Percentiles rank a stretch among this genome's conserved stretches.
Conservation (phyloP, 2,329 filamentous ascomycete genomes). For the Phoma herbarum region DNA sequence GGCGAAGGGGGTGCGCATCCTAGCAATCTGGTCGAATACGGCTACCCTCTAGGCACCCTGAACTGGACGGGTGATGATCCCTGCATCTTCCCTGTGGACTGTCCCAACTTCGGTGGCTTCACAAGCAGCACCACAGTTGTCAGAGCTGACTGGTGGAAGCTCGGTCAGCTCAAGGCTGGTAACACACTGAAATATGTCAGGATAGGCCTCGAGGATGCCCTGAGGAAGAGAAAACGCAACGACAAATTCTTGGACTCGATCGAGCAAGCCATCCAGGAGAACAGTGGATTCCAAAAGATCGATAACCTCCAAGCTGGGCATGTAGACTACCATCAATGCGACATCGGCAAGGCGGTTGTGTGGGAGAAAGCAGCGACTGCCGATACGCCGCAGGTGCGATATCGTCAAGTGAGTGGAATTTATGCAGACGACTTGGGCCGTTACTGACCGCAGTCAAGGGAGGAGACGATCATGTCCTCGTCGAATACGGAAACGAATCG, state of each 20-base stretch:
- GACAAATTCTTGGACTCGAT: constrained; percentile 58
- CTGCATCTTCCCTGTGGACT: constrained; percentile 67
- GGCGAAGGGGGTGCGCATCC: constrained; percentile 72
- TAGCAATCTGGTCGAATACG: constrained; percentile 62
- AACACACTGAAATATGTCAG: constrained; percentile 62
- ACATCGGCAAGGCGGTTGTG: constrained; percentile 41
- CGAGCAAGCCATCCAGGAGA: constrained; percentile 49
- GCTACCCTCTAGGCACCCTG: constrained; percentile 65
- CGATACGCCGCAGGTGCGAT: constrained; percentile 37
- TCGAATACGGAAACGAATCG: constrained; percentile 66
- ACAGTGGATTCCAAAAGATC: constrained; percentile 28
- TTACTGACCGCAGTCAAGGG: constrained; percentile 23
- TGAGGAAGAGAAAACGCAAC: constrained; percentile 55
- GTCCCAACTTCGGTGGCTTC: constrained; percentile 69
- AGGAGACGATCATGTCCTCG: constrained; percentile 60
- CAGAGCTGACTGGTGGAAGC: constrained; percentile 67
- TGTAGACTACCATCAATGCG: constrained; percentile 36
- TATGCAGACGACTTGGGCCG: constrained; percentile 12
- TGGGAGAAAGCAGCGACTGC: constrained; percentile 39
- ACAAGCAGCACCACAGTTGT: constrained; percentile 65
- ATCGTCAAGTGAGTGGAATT: constrained; percentile 27
- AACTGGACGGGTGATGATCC: constrained; percentile 70
- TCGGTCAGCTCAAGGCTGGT: constrained; percentile 69
- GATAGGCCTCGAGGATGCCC: constrained; percentile 62
- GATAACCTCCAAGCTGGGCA: constrained; percentile 40